Base-by-base conservation (phyloP, 768 basidiomycete species). In the Hypholoma sublateritium region DNA sequence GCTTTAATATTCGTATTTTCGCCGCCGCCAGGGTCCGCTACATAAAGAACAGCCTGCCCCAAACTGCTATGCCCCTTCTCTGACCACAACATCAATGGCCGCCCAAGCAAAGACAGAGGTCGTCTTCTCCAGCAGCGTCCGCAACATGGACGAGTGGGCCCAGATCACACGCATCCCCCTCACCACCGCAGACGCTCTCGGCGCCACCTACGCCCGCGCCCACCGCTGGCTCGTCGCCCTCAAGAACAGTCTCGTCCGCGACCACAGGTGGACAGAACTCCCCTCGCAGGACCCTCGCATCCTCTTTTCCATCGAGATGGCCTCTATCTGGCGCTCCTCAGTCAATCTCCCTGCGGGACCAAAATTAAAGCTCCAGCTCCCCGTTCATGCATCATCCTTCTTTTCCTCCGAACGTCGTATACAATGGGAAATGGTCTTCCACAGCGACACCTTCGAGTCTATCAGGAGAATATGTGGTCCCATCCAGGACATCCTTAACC, bases 351-450 rank as follows among this genome's bases (percentile, higher is more conserved):
- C 91, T 6, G 87, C 88, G 42, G 87, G 88, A 54, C 91, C 91
- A 56, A 80, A 84, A 65, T 75, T 89, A 64, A 85, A 79, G 45
- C 76, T 92, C 6, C 86, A 89, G 66, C 80, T 93, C 35, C 91
- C 91, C 7, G 78, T 85, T 56, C 85, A 92, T 60, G 90, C 91
- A 37, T 87, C 86, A 39, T 90, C 91, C 22, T 93, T 93, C 73
- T 93, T 93, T 75, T 88, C 87, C 48, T 89, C 89, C 11, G 89
- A 93, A 69, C 77, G 91, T 62, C 84, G 89, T 58, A 82, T 92
- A 45, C 90, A 92, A 68, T 93, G 91, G 91, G 84, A 92, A 69
- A 91, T 92, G 90, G 89, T 91, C 64, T 93, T 93, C 68, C 90
- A 88, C 68, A 84, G 82, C 65, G 87, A 88, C 70, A 83, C 85